phyloP scores from a whole-genome alignment of 2,329 filamentous ascomycete genomes.

The Colletotrichum falcatum region DNA sequence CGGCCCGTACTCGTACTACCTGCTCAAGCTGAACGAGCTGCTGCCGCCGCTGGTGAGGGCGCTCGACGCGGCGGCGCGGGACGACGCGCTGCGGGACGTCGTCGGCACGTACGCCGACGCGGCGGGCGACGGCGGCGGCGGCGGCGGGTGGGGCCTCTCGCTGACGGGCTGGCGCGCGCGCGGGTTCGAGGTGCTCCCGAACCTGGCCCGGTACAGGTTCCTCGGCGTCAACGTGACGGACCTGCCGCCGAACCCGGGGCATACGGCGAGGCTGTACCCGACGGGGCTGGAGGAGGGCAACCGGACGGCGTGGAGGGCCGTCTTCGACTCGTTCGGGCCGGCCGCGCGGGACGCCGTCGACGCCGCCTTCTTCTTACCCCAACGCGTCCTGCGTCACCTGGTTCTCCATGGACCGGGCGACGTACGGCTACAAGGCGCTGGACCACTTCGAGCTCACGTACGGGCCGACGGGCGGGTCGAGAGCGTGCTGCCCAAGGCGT shows the following conservation, averaged over 20 bases:
- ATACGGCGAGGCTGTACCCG: slow-evolving; percentile 42
- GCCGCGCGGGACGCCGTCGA: slow-evolving; percentile 43
- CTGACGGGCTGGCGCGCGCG: slow-evolving; percentile 55
- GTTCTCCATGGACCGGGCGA: slow-evolving; percentile 48
- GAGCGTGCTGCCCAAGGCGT: slow-evolving; percentile 28
- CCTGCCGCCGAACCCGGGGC: slow-evolving; percentile 17
- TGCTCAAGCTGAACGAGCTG: slow-evolving; percentile 41
- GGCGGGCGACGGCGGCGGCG: slow-evolving; percentile 51
- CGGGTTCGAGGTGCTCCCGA: slow-evolving; percentile 54
- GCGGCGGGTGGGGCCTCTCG: slow-evolving; percentile 53
- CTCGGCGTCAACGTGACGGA: slow-evolving; percentile 15
- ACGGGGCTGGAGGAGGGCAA: slow-evolving; percentile 28
- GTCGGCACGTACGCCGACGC: slow-evolving; percentile 55
- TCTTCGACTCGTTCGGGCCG: slow-evolving; percentile 45
- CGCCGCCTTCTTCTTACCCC: slow-evolving; percentile 45
- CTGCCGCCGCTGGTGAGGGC: slow-evolving; percentile 54
- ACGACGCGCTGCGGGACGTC: slow-evolving; percentile 49
- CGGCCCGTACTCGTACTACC: slow-evolving; percentile 31
- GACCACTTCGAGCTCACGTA: slow-evolving; percentile 48
- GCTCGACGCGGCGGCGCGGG: slow-evolving; percentile 56
- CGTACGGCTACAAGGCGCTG: slow-evolving; percentile 47
- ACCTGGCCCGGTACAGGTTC: slow-evolving; percentile 48
- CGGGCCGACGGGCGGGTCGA: slow-evolving; percentile 25
- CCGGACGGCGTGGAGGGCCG: slow-evolving; percentile 49
- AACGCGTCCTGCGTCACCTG: slow-evolving; percentile 49